Evolutionary conservation across 768 basidiomycete genomes (phyloP), one percentile per base, ranked within the genome.

Genomic region (Hygrocybe coccinea): DNA sequence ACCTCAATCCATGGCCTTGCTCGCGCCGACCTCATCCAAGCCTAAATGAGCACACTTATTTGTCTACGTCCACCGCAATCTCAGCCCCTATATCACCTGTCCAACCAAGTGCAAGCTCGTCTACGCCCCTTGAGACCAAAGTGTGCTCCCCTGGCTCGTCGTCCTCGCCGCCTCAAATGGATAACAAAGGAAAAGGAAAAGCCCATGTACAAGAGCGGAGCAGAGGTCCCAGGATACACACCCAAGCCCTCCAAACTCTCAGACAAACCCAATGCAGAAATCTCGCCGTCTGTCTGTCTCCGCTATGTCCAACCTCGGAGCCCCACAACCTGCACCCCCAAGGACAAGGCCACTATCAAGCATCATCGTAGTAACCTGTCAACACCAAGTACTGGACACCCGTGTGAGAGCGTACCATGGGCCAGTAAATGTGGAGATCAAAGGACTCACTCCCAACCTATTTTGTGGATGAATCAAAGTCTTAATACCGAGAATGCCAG

Each of bases 261-360:
- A 33, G 21, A 15, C 48, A 29, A 12, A 29, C 29, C 29, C 21
- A 49, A 46, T 21, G 19, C 45, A 25, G 19, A 54, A 54, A 46
- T 24, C 37, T 14, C 68, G 72, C 38, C 69, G 70, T 36, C 65
- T 74, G 44, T 74, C 74, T 12, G 65, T 74, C 52, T 68, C 72
- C 44, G 57, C 62, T 37, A 49, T 67, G 38, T 57, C 66, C 51
- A 59, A 56, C 17, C 56, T 63, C 43, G 52, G 52, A 41, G 47
- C 34, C 54, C 48, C 60, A 60, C 37, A 50, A 53, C 44, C 41
- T 55, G 54, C 5, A 41, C 58, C 29, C 56, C 56, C 54, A 12
- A 38, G 41, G 22, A 19, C 39, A 33, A 43, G 39, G 29, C 41
- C 52, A 4, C 22, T 19, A 33, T 39, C 51, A 24, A 52, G 37